Conservation (phyloP, 768 basidiomycete species). For the Pleurotus cornucopiae region DNA sequence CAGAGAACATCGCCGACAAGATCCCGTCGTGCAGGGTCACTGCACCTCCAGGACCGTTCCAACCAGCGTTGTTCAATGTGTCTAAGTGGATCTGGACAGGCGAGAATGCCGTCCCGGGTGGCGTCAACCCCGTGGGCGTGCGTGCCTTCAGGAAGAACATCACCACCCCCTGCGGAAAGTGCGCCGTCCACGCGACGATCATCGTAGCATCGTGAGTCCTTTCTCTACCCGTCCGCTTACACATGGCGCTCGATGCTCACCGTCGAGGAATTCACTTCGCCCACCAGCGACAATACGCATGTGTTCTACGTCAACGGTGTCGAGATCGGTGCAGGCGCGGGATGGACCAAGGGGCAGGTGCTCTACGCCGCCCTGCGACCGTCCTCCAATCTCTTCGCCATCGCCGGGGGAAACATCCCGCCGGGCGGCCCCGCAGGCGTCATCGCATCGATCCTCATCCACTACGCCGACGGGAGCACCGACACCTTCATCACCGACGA, state of each 20-base stretch:
- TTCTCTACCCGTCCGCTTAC: background rate
- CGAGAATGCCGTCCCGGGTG: background rate
- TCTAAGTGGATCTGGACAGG: background rate
- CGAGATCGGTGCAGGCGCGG: background rate
- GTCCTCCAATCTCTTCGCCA: conserved; percentile 5
- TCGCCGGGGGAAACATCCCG: background rate
- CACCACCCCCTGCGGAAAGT: background rate
- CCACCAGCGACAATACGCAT: background rate
- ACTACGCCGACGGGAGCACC: conserved; percentile 1
- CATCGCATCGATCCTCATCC: background rate
- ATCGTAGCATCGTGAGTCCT: background rate
- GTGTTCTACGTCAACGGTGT: conserved; percentile 4
- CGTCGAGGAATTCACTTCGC: background rate
- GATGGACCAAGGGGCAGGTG: background rate
- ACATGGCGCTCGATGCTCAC: background rate
- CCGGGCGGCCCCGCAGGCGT: background rate
- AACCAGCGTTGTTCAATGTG: background rate
- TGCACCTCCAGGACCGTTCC: background rate
- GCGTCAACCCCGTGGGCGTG: background rate
- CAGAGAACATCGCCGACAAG: background rate
- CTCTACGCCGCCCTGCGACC: background rate
- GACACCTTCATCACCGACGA: conserved; percentile 4
- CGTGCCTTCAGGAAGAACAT: background rate
- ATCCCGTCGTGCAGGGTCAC: background rate
- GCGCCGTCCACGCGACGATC: background rate